A percentile compares a stretch with the other conserved stretches of the same genome.
Conservation (phyloP, 352 stramenopile species). For the Globisporangium spiculum region DNA sequence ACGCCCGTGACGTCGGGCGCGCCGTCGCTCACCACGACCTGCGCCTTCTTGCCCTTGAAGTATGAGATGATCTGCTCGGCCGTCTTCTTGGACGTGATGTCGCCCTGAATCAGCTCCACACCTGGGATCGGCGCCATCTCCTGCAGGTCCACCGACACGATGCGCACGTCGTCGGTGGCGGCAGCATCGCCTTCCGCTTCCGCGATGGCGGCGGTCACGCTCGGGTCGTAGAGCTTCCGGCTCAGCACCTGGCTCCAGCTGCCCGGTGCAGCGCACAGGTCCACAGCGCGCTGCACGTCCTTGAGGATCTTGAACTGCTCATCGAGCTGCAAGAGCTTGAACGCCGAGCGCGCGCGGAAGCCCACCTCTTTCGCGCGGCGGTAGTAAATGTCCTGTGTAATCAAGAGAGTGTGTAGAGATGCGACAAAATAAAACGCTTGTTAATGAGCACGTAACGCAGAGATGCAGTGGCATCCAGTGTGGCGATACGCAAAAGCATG, state of each 20-base stretch:
- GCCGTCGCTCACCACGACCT: conserved; percentile 98
- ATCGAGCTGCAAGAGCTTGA: conserved; percentile 99
- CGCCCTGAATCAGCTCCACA: conserved; percentile 94
- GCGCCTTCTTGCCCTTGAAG: conserved; percentile 92
- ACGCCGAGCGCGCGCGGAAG: conserved; percentile 96
- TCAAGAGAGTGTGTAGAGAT: background rate
- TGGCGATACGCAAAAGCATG: background rate
- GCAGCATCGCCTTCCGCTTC: conserved; percentile 20
- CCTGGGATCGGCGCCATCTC: conserved; percentile 98
- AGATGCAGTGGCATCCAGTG: background rate
- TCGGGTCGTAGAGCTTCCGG: conserved; percentile 78
- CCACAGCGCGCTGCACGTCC: conserved; percentile 92
- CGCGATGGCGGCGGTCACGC: conserved; percentile 22
- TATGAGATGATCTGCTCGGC: conserved; percentile 94
- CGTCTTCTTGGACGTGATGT: conserved; percentile 96
- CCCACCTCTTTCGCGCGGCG: conserved; percentile 93
- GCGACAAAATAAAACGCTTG: background rate
- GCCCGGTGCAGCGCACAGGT: conserved; percentile 98
- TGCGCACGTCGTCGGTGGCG: conserved; percentile 50
- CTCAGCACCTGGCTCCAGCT: conserved; percentile 98
- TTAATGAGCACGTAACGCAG: background rate
- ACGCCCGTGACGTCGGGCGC: conserved; percentile 99
- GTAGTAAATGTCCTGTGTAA: conserved; percentile 82
- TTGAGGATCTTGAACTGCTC: conserved; percentile 96
- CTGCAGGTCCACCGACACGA: conserved; percentile 98